Conservation (phyloP, 1,284 basidiomycete genomes). For the Leccinum variabile region DNA sequence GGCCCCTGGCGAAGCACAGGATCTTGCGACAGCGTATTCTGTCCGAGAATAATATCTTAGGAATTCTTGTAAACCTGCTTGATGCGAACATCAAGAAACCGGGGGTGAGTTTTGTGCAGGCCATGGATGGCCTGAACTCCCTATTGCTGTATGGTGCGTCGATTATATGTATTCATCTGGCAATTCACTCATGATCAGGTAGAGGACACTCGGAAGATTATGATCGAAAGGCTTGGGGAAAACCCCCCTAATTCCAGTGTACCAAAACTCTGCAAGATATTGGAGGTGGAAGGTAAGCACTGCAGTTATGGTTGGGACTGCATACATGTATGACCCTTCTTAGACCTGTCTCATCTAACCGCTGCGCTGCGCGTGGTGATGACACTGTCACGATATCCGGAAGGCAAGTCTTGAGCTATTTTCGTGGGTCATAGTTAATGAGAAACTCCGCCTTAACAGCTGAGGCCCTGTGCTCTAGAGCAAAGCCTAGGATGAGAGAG, state of each 20-base stretch:
- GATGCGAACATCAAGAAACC: slow-evolving; percentile 12
- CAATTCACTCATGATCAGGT: not conserved
- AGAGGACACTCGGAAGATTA: slow-evolving; percentile 13
- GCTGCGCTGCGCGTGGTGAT: slow-evolving; percentile 23
- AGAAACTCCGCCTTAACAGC: slow-evolving; percentile 3
- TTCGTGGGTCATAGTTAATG: not conserved
- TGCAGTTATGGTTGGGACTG: not conserved
- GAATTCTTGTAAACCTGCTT: slow-evolving; percentile 18
- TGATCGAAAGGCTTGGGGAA: slow-evolving; percentile 15
- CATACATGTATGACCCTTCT: not conserved
- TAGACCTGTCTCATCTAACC: slow-evolving; percentile 14
- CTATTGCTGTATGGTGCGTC: slow-evolving; percentile 15
- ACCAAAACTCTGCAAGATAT: slow-evolving; percentile 21
- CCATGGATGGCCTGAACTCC: slow-evolving; percentile 27
- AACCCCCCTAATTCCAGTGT: not conserved
- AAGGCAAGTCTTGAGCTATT: slow-evolving; percentile 10
- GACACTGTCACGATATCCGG: slow-evolving; percentile 14
- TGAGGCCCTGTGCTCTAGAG: not conserved
- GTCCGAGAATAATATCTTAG: not conserved
- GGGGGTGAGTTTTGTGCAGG: slow-evolving; percentile 18
- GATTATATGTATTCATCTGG: not conserved
- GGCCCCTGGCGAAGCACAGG: slow-evolving; percentile 23
- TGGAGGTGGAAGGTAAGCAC: slow-evolving; percentile 10
- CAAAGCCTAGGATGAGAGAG: slow-evolving; percentile 14
- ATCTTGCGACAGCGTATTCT: slow-evolving; percentile 19